Evolutionary conservation across 2,329 filamentous ascomycete genomes (phyloP), one percentile per base, ranked within the genome.

Genomic region (Stagonosporopsis tanaceti): DNA sequence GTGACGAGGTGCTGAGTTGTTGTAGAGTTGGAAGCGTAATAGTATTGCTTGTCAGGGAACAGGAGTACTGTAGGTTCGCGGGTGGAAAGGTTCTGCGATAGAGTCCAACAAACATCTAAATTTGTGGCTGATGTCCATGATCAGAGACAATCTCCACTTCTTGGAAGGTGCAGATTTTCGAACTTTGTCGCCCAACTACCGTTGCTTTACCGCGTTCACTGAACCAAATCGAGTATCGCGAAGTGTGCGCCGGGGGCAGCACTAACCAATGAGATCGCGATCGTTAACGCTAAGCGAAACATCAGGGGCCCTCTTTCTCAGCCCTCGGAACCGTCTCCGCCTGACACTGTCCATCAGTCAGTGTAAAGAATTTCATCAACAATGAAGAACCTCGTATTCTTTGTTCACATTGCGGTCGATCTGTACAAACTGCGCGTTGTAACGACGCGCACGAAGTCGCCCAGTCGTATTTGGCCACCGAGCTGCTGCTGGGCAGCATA

Each of bases 241-340:
- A 7, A 4, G 46, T 47, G 24, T 28, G 22, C n/a, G 28, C 40
- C 39, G 27, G 46, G 40, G 50, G 38, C 32, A 30, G 30, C 14
- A 17, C n/a, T 48, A 63, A 50, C 58, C 63, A 63, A 61, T 61
- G 50, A 61, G 57, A 53, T 57, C 55, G 62, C 64, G 63, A 57
- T 50, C 51, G 50, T 40, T 30, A 24, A 15, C 44, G 44, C 51
- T 47, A 42, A 60, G 54, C 53, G 56, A 59, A 38, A 53, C 59
- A 58, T 58, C 57, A 63, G 61, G 62, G 62, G 60, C 35, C 50
- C 15, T 45, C 35, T 22, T 32, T 38, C 20, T 38, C 46, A 54
- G 28, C 34, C 35, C 54, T 40, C 41, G 51, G 47, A 28, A 34
- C n/a, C 32, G 20, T 24, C 37, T 45, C 37, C 41, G 37, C 37